These are phyloP conservation scores for Tremellales sp. DNA, from an alignment of 1,284 basidiomycete species.

Conservation along the genomic window DNA sequence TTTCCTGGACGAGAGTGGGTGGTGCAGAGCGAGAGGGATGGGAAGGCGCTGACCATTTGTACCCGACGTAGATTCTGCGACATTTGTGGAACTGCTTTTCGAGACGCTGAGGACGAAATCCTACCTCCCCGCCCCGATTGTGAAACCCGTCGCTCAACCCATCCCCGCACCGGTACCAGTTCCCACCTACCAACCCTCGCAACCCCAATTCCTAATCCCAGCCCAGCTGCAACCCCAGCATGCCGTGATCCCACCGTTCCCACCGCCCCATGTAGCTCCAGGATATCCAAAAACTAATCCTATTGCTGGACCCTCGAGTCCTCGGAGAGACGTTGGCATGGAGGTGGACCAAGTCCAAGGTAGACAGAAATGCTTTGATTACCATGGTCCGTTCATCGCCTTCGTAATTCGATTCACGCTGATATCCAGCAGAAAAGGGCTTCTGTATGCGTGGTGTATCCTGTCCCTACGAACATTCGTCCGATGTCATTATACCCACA, in stretches of 20 bases:
- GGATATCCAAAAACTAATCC: background rate
- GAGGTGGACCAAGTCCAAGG: constrained; percentile 6
- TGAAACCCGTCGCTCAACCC: too few species aligned
- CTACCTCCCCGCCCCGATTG: constrained; percentile 60
- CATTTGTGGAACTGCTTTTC: constrained; percentile 82
- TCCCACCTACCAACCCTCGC: constrained; percentile 26
- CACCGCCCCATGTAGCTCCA: background rate
- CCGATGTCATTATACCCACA: constrained; percentile 49
- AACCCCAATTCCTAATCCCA: constrained; percentile 23
- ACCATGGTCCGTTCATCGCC: constrained; percentile 65
- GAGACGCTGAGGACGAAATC: constrained; percentile 73
- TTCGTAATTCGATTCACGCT: constrained; percentile 8
- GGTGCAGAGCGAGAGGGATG: background rate
- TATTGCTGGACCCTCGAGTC: background rate
- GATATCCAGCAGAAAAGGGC: constrained; percentile 62
- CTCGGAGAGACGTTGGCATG: constrained; percentile 26
- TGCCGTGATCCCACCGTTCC: constrained; percentile 63
- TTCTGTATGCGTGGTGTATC: constrained; percentile 84
- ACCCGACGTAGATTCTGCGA: constrained; percentile 59
- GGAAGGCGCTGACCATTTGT: background rate
- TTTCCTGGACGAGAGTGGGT: constrained; percentile 81
- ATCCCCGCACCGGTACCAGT: constrained; percentile 21
- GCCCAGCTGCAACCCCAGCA: constrained; percentile 39
- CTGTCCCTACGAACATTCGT: constrained; percentile 89
- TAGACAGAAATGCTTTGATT: constrained; percentile 64